Conservation (phyloP, 108 stramenopile species). For the Nitzschia sp. region DNA sequence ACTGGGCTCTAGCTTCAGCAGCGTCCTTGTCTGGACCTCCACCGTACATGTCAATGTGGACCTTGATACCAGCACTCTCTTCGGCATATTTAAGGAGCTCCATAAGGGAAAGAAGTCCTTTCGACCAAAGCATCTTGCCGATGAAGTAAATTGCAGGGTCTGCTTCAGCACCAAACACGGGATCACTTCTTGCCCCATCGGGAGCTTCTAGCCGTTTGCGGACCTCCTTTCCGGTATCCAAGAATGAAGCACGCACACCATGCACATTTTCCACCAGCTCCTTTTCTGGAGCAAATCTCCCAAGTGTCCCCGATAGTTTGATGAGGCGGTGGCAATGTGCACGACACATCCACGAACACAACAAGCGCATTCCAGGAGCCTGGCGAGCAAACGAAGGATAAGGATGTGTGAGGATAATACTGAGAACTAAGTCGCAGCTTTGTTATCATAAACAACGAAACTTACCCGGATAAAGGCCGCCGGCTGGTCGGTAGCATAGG, state of each 20-base stretch:
- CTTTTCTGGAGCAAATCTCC: slow-evolving; percentile 77
- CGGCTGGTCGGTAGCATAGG: slow-evolving; percentile 82
- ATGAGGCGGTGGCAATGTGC: slow-evolving; percentile 89
- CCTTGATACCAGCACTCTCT: slow-evolving; percentile 61
- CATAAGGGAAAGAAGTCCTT: slow-evolving; percentile 81
- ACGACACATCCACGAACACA: slow-evolving; percentile 84
- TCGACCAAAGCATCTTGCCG: slow-evolving; percentile 91
- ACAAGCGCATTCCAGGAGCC: slow-evolving; percentile 78
- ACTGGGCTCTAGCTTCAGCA: slow-evolving; percentile 49
- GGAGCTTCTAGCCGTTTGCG: slow-evolving; percentile 11
- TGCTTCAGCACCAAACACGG: slow-evolving; percentile 62
- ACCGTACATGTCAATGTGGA: slow-evolving; percentile 84
- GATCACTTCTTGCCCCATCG: slow-evolving; percentile 18
- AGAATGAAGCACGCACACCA: slow-evolving; percentile 79
- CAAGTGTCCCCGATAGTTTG: slow-evolving; percentile 80
- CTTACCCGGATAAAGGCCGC: slow-evolving; percentile 74
- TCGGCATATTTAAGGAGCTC: slow-evolving; percentile 82
- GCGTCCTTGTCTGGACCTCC: slow-evolving; percentile 79
- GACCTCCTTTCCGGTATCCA: slow-evolving; percentile 48
- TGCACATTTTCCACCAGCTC: slow-evolving; percentile 91
- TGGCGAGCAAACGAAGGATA: slow-evolving; percentile 1
- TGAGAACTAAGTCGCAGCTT: too few species aligned
- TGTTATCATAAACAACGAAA: too few species aligned
- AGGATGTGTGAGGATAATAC: background rate
- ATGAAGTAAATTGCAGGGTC: slow-evolving; percentile 86